Base-by-base conservation (phyloP, 768 basidiomycete genomes). In the Galerina sulciceps region DNA sequence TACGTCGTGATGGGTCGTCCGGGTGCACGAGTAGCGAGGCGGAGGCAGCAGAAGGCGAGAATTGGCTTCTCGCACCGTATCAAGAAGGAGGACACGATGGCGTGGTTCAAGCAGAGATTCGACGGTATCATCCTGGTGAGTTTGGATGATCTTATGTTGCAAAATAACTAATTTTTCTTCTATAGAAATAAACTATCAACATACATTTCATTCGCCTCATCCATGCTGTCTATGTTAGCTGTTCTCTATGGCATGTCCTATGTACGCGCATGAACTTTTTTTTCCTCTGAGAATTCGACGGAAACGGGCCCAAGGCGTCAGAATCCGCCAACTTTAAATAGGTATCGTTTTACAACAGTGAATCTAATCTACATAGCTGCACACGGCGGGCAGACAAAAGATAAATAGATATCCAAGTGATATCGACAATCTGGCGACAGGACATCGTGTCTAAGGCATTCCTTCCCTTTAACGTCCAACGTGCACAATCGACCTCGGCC, bases 71-170 rank as follows among this genome's bases (percentile, higher is more conserved):
- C 79, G 57, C 96, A 99, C 82, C 87, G 88, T 60, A 90, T 99
- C 67, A 92, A 86, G 85, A 95, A 92, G 84, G 95, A 98, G 72
- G 94, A 98, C 71, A 94, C 94, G 62, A 89, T 94, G 90, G 80
- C 89, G 64, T 99, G 96, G 96, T 99, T 96, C 94, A 99, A 98
- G 87, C 93, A 95, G 80, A 85, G 96, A 70, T 98, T 96, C 84
- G 95, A 98, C 75, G 95, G 94, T 81, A 95, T 96, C 76, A 95
- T 98, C 80, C 78, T 93, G 75, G 92, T 94, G 71, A 65, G 90
- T 80, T 55, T 51, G 49, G 14, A 17, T 22, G 26, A 36, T 61
- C 34, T 60, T 41, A 9, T 40, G 37, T 51, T 13, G 43, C 17
- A 17, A 26, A 20, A 53, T 63, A 48, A 40, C 49, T 57, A 62